Evolutionary conservation across 2,329 filamentous ascomycete species (phyloP).

Genomic region (Aspergillus sp.): DNA sequence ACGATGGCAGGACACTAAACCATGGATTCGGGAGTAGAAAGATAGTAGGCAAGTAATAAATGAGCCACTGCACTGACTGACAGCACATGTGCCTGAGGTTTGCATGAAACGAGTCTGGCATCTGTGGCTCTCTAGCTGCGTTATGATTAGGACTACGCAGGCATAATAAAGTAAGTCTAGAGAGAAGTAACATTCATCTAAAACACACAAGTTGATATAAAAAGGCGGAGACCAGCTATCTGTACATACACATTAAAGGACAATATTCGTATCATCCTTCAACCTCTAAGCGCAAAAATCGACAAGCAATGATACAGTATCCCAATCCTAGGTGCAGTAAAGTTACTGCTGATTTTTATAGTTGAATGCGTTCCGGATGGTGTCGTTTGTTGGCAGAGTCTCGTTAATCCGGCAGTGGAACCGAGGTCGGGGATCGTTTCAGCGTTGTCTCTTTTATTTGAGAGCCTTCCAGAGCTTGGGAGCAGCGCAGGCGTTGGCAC

Average conservation of each 20-base stretch:
- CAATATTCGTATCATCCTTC: conserved; percentile 18
- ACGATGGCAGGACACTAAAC: too few species aligned
- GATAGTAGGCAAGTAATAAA: too few species aligned
- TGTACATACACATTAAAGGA: conserved; percentile 40
- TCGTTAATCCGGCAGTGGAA: conserved; percentile 20
- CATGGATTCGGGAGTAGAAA: too few species aligned
- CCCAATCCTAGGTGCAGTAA: conserved; percentile 11
- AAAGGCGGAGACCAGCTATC: conserved; percentile 42
- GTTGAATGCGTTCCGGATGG: conserved; percentile 1
- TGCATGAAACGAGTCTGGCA: neutral
- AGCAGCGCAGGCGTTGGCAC: conserved; percentile 86
- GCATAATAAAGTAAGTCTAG: conserved; percentile 23
- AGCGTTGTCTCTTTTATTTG: conserved; percentile 63
- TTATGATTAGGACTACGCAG: neutral
- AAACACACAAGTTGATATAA: conserved; percentile 29
- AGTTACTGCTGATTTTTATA: conserved; percentile 1
- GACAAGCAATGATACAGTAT: conserved; percentile 14
- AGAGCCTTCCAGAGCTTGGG: conserved; percentile 93
- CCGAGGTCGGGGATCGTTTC: conserved; percentile 14
- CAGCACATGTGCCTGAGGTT: neutral
- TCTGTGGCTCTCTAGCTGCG: neutral
- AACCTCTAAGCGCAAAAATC: conserved; percentile 6
- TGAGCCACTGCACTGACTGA: neutral
- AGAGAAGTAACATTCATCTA: conserved; percentile 35
- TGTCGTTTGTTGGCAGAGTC: conserved; percentile 6